A percentile compares a stretch with the other conserved stretches of the same genome.
phyloP scores from a whole-genome alignment of 1,284 basidiomycete species.

The Apiotrichum mycotoxinovorans region DNA sequence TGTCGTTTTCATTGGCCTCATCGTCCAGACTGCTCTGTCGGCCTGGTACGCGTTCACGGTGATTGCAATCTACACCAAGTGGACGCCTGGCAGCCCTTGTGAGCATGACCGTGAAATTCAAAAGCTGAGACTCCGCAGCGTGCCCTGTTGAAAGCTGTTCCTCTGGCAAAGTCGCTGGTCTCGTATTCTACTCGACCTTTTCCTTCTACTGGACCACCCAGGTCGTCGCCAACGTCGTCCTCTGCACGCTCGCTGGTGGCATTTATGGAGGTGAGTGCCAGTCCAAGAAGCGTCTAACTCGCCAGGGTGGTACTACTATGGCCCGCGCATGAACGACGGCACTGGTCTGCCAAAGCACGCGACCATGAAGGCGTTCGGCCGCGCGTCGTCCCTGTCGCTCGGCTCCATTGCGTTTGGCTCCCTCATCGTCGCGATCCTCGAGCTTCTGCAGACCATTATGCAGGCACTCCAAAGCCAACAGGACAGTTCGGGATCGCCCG shows the following conservation, averaged over 20 bases:
- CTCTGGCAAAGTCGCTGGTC: slow-evolving; percentile 59
- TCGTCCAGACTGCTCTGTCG: slow-evolving; percentile 66
- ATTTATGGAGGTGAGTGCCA: slow-evolving; percentile 55
- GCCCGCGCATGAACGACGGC: slow-evolving; percentile 36
- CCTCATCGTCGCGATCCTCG: slow-evolving; percentile 80
- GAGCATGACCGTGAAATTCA: slow-evolving; percentile 17
- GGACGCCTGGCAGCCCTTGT: slow-evolving; percentile 71
- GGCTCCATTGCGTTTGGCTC: slow-evolving; percentile 88
- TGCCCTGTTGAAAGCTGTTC: slow-evolving; percentile 55
- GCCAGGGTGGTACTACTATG: slow-evolving; percentile 48
- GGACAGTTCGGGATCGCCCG: slow-evolving; percentile 66
- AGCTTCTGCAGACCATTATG: slow-evolving; percentile 67
- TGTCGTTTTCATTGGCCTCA: slow-evolving; percentile 67
- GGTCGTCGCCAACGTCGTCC: slow-evolving; percentile 71
- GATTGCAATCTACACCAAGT: slow-evolving; percentile 63
- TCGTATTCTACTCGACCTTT: slow-evolving; percentile 74
- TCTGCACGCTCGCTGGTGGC: slow-evolving; percentile 75
- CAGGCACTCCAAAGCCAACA: slow-evolving; percentile 62
- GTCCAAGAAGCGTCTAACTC: slow-evolving; percentile 11
- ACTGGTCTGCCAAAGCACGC: slow-evolving; percentile 61
- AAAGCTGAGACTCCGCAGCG: slow-evolving; percentile 13
- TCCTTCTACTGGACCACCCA: slow-evolving; percentile 75
- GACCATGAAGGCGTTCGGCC: slow-evolving; percentile 65
- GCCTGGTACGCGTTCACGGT: slow-evolving; percentile 55
- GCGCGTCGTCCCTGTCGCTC: slow-evolving; percentile 78